Base-by-base conservation (phyloP, 2,329 filamentous ascomycete genomes). In the Pseudocercospora crystallina region DNA sequence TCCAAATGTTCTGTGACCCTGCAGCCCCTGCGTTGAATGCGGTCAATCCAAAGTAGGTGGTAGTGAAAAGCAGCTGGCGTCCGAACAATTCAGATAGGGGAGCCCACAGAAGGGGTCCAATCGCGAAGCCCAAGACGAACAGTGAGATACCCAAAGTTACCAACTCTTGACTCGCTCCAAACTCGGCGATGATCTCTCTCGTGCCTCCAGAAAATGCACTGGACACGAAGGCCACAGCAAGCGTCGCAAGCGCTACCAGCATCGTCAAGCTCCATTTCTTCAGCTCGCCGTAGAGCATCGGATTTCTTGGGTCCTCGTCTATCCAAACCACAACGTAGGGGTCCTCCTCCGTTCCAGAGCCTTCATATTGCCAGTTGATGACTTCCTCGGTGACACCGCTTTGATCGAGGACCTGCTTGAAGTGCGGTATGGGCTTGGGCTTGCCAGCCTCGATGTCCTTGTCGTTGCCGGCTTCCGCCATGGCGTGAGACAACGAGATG, bases 241-340 rank as follows among this genome's bases (percentile, higher is more conserved):
- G 76, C 1, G 85, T 86, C 11, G 86, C 81, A 26, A 86, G 61
- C 10, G 86, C 84, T 49, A 85, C 80, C 35, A 85, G 66, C 45
- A 80, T 63, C 1, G 84, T 86, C 56, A 86, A 80, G 29, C 67
- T 65, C 20, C 86, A 90, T 71, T 89, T 89, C 68, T 78, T 80
- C 26, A 63, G 48, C 2, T 63, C 52, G 8, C 77, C 70, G 60
- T 83, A 87, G 42, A 74, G 73, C 76, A 85, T 79, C 1, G 86
- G 84, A 66, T 90, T 86, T 57, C 81, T 79, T 8, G 80, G 78
- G 65, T 90, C 87, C 45, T 82, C 69, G 13, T 80, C 78, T 15
- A 88, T 78, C 71, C 85, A 90, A 48, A 82, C 80, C 57, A 90
- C 85, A 11, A 71, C 70, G 57, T 80, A 90, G 1, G 87, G 87